Evolutionary conservation across 2,329 filamentous ascomycete genomes (phyloP), one percentile per base, ranked within the genome.

Genomic region (Fusarium humuli): DNA sequence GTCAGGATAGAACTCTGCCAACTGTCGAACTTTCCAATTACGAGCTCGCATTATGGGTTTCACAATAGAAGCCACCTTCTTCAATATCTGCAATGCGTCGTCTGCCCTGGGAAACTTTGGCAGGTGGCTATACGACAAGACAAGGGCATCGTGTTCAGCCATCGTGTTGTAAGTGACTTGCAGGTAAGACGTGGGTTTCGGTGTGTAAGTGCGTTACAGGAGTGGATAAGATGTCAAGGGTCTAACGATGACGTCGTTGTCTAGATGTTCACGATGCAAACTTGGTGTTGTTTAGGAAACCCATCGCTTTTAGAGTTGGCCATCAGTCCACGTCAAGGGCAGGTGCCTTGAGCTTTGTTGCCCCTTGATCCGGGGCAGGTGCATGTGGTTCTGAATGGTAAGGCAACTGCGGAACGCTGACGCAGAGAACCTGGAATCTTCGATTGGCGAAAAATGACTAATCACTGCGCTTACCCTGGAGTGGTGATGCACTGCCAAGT

Each of bases 1-100:
- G 14, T 88, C 84, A 2, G 95, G 95, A 65, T 93, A 92, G 81
- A 98, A 97, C 78, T 98, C 95, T 50, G 90, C 89, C 18, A 98
- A 86, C 49, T 92, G 88, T 29, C 87, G 86, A 34, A 98, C 93
- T 67, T 85, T 91, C 93, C 94, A 98, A 58, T 86, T 86, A 45
- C 93, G 89, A 49, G 93, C 93, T 70, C 94, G 87, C 94, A 98
- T 98, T 68, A 98, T 93, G 20, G 95, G 95, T 79, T 97, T 98
- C 67, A 98, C 94, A 61, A 97, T 81, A 27, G 94, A 97, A 5
- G 94, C 94, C 42, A 97, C 86, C 79, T 92, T 94, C 75, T 90
- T 92, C 25, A 98, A 85, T 61, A 88, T 88, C 37, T 88, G 81
- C 20, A 88, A 77, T 16, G 86, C 86, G 62, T 88, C 86, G 18